Base-by-base conservation (phyloP, 2,329 filamentous ascomycete genomes). In the Curvularia lunata region DNA sequence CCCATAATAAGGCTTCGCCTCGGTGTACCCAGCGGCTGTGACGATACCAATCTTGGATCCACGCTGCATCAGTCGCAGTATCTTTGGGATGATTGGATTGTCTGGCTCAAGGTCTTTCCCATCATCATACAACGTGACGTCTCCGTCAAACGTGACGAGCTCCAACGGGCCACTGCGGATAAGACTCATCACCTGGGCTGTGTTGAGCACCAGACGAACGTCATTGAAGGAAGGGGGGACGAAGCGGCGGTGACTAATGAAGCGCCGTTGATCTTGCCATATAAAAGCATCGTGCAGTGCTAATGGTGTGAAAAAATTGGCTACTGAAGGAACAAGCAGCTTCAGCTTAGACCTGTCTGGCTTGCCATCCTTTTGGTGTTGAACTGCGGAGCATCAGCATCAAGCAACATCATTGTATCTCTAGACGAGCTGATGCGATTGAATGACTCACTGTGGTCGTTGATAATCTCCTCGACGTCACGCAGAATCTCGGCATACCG, bases 161-260 rank as follows among this genome's bases (percentile, higher is more conserved):
- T 95, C 88, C 8, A 97, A 83, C 4, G 86, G 84, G 21, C 90
- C 88, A 43, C 82, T 81, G 23, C 86, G 86, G 16, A 92, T 89
- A n/a, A 98, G 86, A 38, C 91, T 92, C 88, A 97, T 92, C 59
- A 94, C 84, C 78, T 99, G 95, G 18, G 95, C 93, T 38, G 95
- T 95, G 79, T 99, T 99, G 66, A 99, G 86, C 50, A 96, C 90
- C 23, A 97, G 83, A 2, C 95, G 88, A 58, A 99, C 88, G 74
- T 99, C 95, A 79, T 99, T 99, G 84, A 99, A 99, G 1, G 91
- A 96, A 0, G 95, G 95, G 1, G 94, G 91, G 1, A 99, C 95
- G 74, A 97, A 98, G 59, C 95, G 88, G 23, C 95, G 85, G 1
- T 89, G 92, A 27, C 92, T 96, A 70, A 99, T 99, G 76, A 89